Evolutionary conservation across 768 basidiomycete species (phyloP).

Genomic region (Boletus subcaerulescens): DNA sequence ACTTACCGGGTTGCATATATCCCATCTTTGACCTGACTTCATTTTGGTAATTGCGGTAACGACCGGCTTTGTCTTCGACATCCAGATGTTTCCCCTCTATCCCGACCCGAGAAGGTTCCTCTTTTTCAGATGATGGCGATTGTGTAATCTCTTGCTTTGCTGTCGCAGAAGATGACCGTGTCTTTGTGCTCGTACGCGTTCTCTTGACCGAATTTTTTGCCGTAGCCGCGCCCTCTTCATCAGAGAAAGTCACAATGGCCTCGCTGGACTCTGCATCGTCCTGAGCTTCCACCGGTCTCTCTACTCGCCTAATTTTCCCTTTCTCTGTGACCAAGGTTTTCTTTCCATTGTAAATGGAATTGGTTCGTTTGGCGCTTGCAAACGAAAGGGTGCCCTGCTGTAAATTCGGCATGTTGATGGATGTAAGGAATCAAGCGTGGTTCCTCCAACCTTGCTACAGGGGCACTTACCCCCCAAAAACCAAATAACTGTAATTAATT

Average conservation of each 20-base stretch:
- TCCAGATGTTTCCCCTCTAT: constrained; percentile 32
- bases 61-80: constrained; percentile 46
- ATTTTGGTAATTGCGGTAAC: constrained; percentile 50
- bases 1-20: constrained; percentile 57
- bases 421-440: neutral
- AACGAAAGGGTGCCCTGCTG: constrained; percentile 50
- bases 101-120: neutral
- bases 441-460: constrained; percentile 10
- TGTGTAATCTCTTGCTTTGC: neutral
- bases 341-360: constrained; percentile 21
- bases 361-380: constrained; percentile 44
- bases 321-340: constrained; percentile 2
- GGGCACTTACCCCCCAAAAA: neutral
- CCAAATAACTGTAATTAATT: too few relatives aligned
- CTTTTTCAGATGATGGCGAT: constrained; percentile 7
- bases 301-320: constrained; percentile 3
- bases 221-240: constrained; percentile 12
- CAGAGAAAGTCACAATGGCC: constrained; percentile 19
- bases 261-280: neutral
- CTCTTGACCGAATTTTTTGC: constrained; percentile 14
- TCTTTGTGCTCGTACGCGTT: constrained; percentile 27
- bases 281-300: neutral
- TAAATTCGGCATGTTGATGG: constrained; percentile 18
- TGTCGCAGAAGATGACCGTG: constrained; percentile 3
- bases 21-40: constrained; percentile 54